Conservation (phyloP, 139 green algal species). For the Zygnema circumcarinatum region DNA sequence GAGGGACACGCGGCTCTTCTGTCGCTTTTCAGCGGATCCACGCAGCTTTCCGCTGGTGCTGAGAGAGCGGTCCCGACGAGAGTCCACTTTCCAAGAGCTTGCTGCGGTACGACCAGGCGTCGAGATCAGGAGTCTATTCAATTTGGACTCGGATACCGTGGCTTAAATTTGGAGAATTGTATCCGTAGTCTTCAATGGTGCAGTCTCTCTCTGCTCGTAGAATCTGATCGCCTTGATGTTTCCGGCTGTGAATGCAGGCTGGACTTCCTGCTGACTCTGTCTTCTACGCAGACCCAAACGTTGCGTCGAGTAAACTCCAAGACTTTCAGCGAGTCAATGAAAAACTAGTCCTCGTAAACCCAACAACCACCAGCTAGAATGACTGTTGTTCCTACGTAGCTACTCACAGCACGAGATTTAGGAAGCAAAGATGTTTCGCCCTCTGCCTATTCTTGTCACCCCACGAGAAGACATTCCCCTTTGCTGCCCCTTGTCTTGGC, state of each 20-base stretch:
- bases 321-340: background rate
- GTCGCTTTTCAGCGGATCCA: slow-evolving; percentile 37
- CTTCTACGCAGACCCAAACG: background rate
- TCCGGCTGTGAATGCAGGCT: no score
- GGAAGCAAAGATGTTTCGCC: no score
- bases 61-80: slow-evolving; percentile 32
- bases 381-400: no score
- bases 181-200: no score
- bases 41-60: background rate
- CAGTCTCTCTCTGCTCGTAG: no score
- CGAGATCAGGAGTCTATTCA: background rate
- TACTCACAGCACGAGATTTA: no score
- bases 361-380: no score
- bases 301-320: background rate
- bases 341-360: background rate
- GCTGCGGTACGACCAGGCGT: background rate
- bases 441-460: no score
- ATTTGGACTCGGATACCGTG: background rate
- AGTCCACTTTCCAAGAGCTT: slow-evolving; percentile 25
- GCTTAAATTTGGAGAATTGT: background rate
- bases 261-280: slow-evolving; percentile 1
- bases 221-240: no score
- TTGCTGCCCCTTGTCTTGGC: no score
- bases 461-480: no score
- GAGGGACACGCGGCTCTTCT: slow-evolving; percentile 59